These are phyloP conservation scores for Euclidium syriacum DNA, from an alignment of 345 rosid genomes.

Conservation along the genomic window DNA sequence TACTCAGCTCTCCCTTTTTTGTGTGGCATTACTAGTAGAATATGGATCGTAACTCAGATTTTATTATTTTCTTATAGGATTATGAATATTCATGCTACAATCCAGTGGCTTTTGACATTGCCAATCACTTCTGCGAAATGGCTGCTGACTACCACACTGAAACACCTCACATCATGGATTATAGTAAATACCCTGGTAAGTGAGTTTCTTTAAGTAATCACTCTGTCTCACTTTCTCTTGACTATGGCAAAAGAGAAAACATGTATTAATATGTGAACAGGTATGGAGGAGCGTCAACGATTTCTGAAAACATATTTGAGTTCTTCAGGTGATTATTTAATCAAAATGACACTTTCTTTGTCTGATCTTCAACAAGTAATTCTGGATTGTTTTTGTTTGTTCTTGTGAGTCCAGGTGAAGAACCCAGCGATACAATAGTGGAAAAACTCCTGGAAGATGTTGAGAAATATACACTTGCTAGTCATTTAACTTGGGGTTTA, in stretches of 20 bases:
- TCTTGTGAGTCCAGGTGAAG: conserved; percentile 22
- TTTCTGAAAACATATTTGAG: conserved; percentile 57
- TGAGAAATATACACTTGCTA: conserved; percentile 53
- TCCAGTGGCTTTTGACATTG: conserved; percentile 81
- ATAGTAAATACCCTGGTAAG: conserved; percentile 77
- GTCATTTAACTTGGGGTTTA: conserved; percentile 49
- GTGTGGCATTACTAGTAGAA: background rate
- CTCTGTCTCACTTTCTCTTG: background rate
- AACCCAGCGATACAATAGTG: conserved; percentile 32
- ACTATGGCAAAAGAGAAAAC: background rate
- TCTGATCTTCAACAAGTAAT: conserved; percentile 1
- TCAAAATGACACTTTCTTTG: background rate
- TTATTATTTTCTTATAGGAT: conserved; percentile 40
- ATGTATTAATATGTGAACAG: conserved; percentile 28
- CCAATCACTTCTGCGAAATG: conserved; percentile 98
- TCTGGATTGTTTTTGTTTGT: background rate
- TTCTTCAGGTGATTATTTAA: conserved; percentile 46
- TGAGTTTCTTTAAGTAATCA: background rate
- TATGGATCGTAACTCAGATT: background rate
- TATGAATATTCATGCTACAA: conserved; percentile 93
- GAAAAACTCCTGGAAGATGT: conserved; percentile 31
- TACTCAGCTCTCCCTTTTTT: background rate
- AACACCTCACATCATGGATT: conserved; percentile 79
- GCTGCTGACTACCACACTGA: conserved; percentile 88
- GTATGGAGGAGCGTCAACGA: conserved; percentile 61